A percentile compares a stretch with the other conserved stretches of the same genome.
Evolutionary conservation across 768 basidiomycete species (phyloP).

Genomic region (Daedaleopsis sinensis): DNA sequence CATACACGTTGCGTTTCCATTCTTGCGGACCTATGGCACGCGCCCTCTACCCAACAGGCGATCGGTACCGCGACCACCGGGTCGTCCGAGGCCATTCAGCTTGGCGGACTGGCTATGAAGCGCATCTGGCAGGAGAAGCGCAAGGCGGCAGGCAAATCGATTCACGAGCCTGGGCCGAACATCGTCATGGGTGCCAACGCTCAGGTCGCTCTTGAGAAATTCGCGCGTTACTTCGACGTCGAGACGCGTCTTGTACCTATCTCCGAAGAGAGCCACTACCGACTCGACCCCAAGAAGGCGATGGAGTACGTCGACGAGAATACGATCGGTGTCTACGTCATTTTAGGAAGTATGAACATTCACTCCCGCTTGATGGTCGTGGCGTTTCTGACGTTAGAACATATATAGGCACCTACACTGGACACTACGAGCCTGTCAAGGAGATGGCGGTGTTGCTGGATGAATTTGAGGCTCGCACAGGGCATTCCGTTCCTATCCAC

Average conservation of each 20-base stretch:
- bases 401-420: conserved; percentile 48
- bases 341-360: conserved; percentile 47
- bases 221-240: conserved; percentile 69
- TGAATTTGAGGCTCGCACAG: conserved; percentile 52
- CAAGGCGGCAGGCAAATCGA: conserved; percentile 65
- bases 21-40: conserved; percentile 71
- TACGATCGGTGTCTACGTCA: conserved; percentile 69
- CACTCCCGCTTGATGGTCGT: background rate
- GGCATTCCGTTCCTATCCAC: conserved; percentile 41
- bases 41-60: conserved; percentile 53
- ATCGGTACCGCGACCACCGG: conserved; percentile 75
- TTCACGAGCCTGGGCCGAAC: conserved; percentile 67
- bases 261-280: conserved; percentile 69
- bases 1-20: conserved; percentile 54
- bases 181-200: conserved; percentile 71
- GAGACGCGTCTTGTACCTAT: conserved; percentile 68
- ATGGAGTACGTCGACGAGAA: conserved; percentile 73
- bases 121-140: conserved; percentile 69
- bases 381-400: background rate
- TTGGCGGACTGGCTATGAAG: conserved; percentile 75
- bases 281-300: conserved; percentile 70
- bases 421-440: conserved; percentile 78
- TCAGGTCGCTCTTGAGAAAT: conserved; percentile 72
- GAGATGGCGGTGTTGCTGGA: conserved; percentile 78
- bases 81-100: conserved; percentile 71